These are phyloP conservation scores for Apiotrichum laibachii DNA, from an alignment of 1,284 basidiomycete species.

Conservation along the genomic window DNA sequence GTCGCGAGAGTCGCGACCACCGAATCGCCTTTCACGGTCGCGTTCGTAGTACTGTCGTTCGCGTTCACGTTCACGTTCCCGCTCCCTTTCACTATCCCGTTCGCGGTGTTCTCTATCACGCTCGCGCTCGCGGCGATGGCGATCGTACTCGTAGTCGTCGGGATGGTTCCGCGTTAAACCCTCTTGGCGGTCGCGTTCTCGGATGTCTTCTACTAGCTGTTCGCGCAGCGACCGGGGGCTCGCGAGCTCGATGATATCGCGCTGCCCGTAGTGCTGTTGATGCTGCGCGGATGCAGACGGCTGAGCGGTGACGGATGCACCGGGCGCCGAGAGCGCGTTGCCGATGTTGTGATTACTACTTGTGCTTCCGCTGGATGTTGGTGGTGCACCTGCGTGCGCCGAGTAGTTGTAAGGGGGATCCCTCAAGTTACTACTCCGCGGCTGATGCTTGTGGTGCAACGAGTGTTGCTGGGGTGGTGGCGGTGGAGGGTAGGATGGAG, in stretches of 20 bases:
- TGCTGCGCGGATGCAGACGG: background rate
- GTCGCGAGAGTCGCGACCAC: background rate
- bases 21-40: background rate
- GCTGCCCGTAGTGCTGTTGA: background rate
- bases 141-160: conserved; percentile 4
- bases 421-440: too few species aligned
- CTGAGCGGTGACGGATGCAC: too few species aligned
- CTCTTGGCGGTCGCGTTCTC: background rate
- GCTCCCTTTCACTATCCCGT: background rate
- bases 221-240: background rate
- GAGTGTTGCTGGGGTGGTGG: background rate
- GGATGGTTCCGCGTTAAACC: background rate
- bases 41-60: conserved; percentile 1
- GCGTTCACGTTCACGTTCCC: background rate
- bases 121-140: background rate
- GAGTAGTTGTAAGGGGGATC: too few species aligned
- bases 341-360: too few species aligned
- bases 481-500: background rate
- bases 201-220: background rate
- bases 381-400: too few species aligned
- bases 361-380: too few species aligned
- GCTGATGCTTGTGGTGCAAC: background rate
- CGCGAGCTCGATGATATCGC: background rate
- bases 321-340: too few species aligned
- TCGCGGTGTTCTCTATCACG: background rate